A percentile compares a stretch with the other conserved stretches of the same genome.
Evolutionary conservation across 306 rosid species (phyloP).

Genomic region (Gillenia trifoliata): DNA sequence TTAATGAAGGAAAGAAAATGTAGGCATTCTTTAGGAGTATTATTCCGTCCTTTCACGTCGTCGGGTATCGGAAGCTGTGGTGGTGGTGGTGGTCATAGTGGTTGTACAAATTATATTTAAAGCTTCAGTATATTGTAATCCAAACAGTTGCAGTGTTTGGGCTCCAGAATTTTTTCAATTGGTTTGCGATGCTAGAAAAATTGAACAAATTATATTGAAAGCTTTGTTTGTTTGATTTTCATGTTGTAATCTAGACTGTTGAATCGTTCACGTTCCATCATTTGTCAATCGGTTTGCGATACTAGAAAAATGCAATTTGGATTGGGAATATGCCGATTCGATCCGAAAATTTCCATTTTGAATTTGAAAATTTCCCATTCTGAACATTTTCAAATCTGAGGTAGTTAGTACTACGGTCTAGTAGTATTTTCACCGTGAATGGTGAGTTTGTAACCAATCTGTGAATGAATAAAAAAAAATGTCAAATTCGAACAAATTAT

Average conservation of each 20-base stretch:
- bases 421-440: too few relatives aligned
- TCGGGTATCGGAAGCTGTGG: conserved; percentile 5
- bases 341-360: too few relatives aligned
- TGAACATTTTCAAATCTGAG: too few relatives aligned
- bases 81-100: conserved; percentile 1
- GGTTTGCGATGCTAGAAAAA: background rate
- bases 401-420: too few relatives aligned
- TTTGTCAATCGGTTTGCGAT: conserved; percentile 1
- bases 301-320: too few relatives aligned
- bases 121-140: background rate
- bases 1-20: conserved; percentile 34
- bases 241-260: background rate
- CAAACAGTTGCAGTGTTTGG: background rate
- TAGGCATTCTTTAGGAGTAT: conserved; percentile 20
- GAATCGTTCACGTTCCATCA: background rate
- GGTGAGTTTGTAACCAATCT: too few relatives aligned
- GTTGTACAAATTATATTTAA: conserved; percentile 20
- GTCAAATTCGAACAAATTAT: too few relatives aligned
- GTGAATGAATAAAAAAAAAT: too few relatives aligned
- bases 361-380: too few relatives aligned
- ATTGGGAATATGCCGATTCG: too few relatives aligned
- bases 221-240: background rate
- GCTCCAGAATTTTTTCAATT: background rate
- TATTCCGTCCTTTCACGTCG: conserved; percentile 4
- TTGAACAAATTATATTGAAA: conserved; percentile 16